Conservation (phyloP, 2,329 filamentous ascomycete genomes). For the Colletotrichum sp. region DNA sequence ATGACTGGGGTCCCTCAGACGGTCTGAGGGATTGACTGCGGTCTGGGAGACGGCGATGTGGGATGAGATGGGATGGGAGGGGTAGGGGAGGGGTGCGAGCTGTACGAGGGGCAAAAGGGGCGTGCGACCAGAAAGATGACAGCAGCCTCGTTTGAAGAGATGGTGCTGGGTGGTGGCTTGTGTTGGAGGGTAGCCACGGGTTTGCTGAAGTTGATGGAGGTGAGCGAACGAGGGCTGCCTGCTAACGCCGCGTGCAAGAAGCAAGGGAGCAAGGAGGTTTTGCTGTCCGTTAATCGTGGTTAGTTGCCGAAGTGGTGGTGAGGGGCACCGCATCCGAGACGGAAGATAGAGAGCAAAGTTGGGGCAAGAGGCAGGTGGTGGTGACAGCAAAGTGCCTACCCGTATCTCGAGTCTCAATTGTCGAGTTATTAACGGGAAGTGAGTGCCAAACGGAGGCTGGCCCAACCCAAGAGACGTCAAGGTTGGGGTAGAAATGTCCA, state of each 20-base stretch:
- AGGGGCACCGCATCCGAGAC: conserved; percentile 3
- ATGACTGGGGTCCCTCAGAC: conserved; percentile 1
- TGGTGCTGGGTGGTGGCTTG: neutral
- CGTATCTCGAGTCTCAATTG: neutral
- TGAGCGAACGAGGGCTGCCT: neutral
- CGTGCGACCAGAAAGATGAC: conserved; percentile 4
- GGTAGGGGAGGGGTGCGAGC: neutral
- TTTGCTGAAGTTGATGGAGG: neutral
- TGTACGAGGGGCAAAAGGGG: conserved; percentile 1
- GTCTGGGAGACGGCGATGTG: neutral
- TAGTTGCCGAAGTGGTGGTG: conserved; percentile 14
- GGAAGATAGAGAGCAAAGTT: neutral
- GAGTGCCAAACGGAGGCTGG: neutral
- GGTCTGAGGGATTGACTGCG: neutral
- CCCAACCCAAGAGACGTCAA: neutral
- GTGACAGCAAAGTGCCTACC: neutral
- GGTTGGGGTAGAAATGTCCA: neutral
- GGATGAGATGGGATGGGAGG: conserved; percentile 17
- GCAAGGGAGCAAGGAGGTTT: conserved; percentile 15
- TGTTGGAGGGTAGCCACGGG: neutral
- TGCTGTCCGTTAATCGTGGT: conserved; percentile 1
- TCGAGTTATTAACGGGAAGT: neutral
- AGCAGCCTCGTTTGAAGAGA: neutral
- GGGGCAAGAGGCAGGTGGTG: neutral
- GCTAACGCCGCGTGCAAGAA: neutral